These are phyloP conservation scores for Arthroderma sp. DNA, from an alignment of 2,329 filamentous ascomycete genomes.

Conservation along the genomic window DNA sequence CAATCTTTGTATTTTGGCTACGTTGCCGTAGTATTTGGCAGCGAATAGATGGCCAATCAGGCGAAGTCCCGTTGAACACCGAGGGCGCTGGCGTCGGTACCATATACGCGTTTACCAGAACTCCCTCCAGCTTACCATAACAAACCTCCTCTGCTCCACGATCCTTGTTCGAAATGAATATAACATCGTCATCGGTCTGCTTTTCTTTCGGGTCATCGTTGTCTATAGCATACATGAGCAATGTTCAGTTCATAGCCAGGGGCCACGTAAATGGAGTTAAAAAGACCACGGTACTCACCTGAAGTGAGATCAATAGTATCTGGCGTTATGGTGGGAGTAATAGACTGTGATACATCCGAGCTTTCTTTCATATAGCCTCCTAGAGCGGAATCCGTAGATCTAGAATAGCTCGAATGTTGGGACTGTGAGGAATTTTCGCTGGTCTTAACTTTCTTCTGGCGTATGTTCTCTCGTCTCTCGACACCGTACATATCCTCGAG, in stretches of 20 bases:
- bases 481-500: constrained; percentile 68
- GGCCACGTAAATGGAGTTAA: neutral
- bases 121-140: constrained; percentile 61
- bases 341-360: constrained; percentile 24
- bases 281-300: constrained; percentile 12
- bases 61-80: constrained; percentile 38
- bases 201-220: constrained; percentile 18
- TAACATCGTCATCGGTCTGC: constrained; percentile 25
- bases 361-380: constrained; percentile 55
- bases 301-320: constrained; percentile 34
- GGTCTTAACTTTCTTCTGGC: constrained; percentile 46
- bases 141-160: constrained; percentile 60
- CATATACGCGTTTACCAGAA: constrained; percentile 51
- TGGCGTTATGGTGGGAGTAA: constrained; percentile 37
- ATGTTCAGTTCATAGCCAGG: neutral
- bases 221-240: constrained; percentile 14
- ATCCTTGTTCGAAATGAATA: constrained; percentile 41
- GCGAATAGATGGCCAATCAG: constrained; percentile 61
- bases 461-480: constrained; percentile 48
- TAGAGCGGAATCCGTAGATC: constrained; percentile 35
- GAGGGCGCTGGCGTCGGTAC: constrained; percentile 49
- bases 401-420: constrained; percentile 9
- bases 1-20: constrained; percentile 48
- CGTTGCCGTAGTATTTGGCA: constrained; percentile 51
- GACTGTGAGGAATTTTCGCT: too few species aligned